Percentiles rank a stretch among this genome's conserved stretches.
Evolutionary conservation across 306 rosid species (phyloP).

Genomic region (Citrullus mucosospermus): DNA sequence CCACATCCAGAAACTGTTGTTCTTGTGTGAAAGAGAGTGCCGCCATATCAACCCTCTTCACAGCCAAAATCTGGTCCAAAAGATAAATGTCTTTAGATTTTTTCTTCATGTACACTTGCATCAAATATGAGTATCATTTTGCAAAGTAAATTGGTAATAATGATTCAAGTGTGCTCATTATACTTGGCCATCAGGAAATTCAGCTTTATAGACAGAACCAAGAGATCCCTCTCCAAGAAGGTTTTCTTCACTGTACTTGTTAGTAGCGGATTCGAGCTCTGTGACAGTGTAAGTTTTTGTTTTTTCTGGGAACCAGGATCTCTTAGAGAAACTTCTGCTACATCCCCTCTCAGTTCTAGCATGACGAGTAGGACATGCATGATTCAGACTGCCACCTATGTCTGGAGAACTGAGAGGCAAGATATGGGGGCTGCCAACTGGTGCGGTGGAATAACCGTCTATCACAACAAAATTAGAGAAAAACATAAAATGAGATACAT

Average conservation of each 20-base stretch:
- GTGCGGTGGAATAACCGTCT: conserved; percentile 27
- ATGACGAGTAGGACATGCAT: conserved; percentile 25
- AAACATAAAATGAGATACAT: background rate
- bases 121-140: background rate
- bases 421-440: conserved; percentile 37
- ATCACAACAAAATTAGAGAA: background rate
- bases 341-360: conserved; percentile 32
- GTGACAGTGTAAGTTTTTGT: conserved; percentile 49
- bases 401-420: conserved; percentile 46
- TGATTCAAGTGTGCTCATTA: conserved; percentile 1
- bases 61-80: conserved; percentile 46
- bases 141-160: background rate
- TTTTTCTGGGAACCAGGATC: conserved; percentile 34
- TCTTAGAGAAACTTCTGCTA: conserved; percentile 45
- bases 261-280: conserved; percentile 71
- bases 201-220: conserved; percentile 80
- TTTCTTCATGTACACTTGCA: background rate
- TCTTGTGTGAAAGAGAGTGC: conserved; percentile 60
- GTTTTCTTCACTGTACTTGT: conserved; percentile 51
- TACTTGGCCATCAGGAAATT: conserved; percentile 74
- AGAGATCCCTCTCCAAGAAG: conserved; percentile 86
- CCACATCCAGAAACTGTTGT: conserved; percentile 68
- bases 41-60: conserved; percentile 56
- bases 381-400: conserved; percentile 31
- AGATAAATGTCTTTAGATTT: background rate